These are phyloP conservation scores for Rhododendron griersonianum DNA, from an alignment of 148 eudicot genomes.

Conservation along the genomic window DNA sequence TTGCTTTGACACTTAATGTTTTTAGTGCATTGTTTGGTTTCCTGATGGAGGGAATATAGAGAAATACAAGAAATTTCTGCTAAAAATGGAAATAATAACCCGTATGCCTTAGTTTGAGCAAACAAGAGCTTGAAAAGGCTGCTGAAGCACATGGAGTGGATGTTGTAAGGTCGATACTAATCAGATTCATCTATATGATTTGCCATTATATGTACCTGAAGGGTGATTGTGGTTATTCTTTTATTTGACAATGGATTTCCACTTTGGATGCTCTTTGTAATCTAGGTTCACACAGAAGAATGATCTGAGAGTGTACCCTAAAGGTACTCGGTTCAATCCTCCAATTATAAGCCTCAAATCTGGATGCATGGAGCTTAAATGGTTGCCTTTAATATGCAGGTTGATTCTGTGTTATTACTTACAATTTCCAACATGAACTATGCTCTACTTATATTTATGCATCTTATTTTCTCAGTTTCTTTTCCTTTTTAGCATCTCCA, in stretches of 20 bases:
- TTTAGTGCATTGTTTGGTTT: neutral
- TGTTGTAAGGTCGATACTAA: conserved; percentile 48
- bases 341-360: conserved; percentile 48
- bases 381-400: conserved; percentile 98
- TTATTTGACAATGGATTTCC: neutral
- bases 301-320: conserved; percentile 52
- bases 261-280: conserved; percentile 2
- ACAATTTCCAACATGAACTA: neutral
- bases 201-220: neutral
- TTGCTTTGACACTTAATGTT: neutral
- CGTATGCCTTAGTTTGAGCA: conserved; percentile 75
- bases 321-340: conserved; percentile 70
- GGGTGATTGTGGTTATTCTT: neutral
- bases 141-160: conserved; percentile 48
- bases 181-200: neutral
- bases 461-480: neutral
- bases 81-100: conserved; percentile 14
- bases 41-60: neutral
- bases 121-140: conserved; percentile 71
- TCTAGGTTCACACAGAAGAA: conserved; percentile 77
- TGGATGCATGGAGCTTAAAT: conserved; percentile 97
- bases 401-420: conserved; percentile 8
- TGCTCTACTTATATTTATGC: neutral
- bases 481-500: neutral
- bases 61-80: neutral